Evolutionary conservation across 805 yeast genomes (phyloP).

Genomic region (Metschnikowia kunwiensis): DNA sequence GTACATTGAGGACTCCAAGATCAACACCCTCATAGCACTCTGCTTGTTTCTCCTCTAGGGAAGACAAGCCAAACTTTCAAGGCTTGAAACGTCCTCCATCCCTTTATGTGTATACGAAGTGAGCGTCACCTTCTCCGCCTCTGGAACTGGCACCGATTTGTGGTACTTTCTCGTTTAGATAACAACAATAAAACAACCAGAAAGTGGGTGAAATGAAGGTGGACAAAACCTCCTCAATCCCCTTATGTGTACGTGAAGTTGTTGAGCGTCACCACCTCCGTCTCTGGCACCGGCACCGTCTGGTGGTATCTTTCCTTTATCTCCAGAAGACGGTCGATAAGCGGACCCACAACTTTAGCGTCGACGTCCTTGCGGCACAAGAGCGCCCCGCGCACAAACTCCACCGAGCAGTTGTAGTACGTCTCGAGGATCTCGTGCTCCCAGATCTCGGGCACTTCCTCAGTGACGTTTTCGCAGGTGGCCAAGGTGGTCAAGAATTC

Average conservation of each 20-base stretch:
- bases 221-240: neutral
- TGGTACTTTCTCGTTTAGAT: no score
- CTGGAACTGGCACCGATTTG: no score
- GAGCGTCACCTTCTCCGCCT: no score
- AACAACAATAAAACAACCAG: no score
- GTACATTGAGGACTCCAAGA: constrained; percentile 4
- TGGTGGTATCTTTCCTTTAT: constrained; percentile 32
- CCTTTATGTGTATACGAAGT: no score
- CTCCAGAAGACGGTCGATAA: constrained; percentile 27
- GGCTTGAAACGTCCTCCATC: no score
- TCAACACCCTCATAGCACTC: constrained; percentile 14
- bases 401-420: constrained; percentile 76
- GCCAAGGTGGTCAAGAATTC: constrained; percentile 40
- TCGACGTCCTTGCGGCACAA: constrained; percentile 47
- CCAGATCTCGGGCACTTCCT: constrained; percentile 48
- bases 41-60: constrained; percentile 7
- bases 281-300: constrained; percentile 33
- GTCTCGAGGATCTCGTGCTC: constrained; percentile 52
- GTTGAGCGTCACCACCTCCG: constrained; percentile 33
- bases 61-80: no score
- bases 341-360: constrained; percentile 24
- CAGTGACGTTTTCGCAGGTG: constrained; percentile 35
- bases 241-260: constrained; percentile 27
- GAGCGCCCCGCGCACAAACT: constrained; percentile 63
- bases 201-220: no score